A percentile compares a stretch with the other conserved stretches of the same genome.
phyloP scores from a whole-genome alignment of 345 rosid species.

The Citrus inodora region DNA sequence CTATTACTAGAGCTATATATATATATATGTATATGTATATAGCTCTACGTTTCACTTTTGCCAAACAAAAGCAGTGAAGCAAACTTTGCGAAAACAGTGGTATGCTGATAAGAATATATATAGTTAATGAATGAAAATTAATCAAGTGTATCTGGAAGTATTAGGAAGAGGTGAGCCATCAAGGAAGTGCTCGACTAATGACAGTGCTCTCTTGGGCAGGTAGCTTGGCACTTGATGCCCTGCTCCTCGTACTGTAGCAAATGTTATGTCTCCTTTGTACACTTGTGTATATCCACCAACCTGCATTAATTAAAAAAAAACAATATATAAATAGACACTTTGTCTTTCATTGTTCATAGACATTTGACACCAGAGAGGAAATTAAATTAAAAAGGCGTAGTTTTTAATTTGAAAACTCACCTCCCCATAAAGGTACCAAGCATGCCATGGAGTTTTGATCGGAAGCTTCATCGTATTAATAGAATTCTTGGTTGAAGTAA shows the following conservation, averaged over 20 bases:
- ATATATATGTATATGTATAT: no score
- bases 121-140: neutral
- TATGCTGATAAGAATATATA: neutral
- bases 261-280: slow-evolving; percentile 64
- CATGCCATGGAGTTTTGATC: slow-evolving; percentile 61
- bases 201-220: slow-evolving; percentile 77
- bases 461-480: slow-evolving; percentile 56
- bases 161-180: slow-evolving; percentile 64
- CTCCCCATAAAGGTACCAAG: slow-evolving; percentile 70
- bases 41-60: no score
- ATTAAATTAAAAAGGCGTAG: no score
- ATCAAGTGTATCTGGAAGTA: slow-evolving; percentile 26
- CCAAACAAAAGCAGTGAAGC: no score
- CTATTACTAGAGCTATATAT: no score
- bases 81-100: slow-evolving; percentile 5
- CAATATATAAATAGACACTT: no score
- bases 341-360: no score
- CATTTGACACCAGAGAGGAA: no score
- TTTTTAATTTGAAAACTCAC: slow-evolving; percentile 14
- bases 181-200: slow-evolving; percentile 64
- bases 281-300: slow-evolving; percentile 82
- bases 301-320: slow-evolving; percentile 11
- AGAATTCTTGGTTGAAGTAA: slow-evolving; percentile 75
- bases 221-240: slow-evolving; percentile 91
- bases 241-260: slow-evolving; percentile 81